phyloP scores from a whole-genome alignment of 176 grass and related monocot genomes.

The Triticum dicoccoides region DNA sequence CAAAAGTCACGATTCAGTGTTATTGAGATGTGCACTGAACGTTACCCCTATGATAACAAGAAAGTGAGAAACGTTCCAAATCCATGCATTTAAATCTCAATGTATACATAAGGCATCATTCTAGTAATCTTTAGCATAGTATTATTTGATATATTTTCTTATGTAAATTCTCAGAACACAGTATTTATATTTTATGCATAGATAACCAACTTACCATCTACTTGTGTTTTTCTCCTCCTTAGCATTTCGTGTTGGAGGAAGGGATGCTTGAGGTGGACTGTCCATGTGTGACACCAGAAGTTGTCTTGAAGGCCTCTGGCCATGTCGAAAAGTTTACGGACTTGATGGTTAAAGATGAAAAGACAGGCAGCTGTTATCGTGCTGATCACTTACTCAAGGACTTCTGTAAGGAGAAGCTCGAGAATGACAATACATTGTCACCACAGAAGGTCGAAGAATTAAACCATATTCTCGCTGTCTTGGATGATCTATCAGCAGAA shows the following conservation, averaged over 20 bases:
- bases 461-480: slow-evolving; percentile 62
- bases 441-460: slow-evolving; percentile 52
- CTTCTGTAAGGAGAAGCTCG: slow-evolving; percentile 87
- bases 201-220: neutral
- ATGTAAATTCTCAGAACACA: neutral
- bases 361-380: slow-evolving; percentile 82
- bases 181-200: neutral
- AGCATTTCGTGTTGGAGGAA: slow-evolving; percentile 96
- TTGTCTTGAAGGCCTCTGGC: slow-evolving; percentile 87
- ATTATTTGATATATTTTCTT: neutral
- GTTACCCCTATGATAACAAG: neutral
- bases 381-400: slow-evolving; percentile 95
- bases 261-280: slow-evolving; percentile 94
- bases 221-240: slow-evolving; percentile 13
- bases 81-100: neutral
- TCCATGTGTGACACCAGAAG: slow-evolving; percentile 85
- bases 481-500: slow-evolving; percentile 87
- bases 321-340: slow-evolving; percentile 96
- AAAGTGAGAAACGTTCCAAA: neutral
- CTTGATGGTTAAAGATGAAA: slow-evolving; percentile 94
- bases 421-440: slow-evolving; percentile 50
- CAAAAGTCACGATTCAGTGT: neutral
- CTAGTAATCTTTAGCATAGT: neutral
- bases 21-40: neutral
- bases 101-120: neutral